phyloP scores from a whole-genome alignment of 164 flowering plant genomes.

The Litsea cubeba region DNA sequence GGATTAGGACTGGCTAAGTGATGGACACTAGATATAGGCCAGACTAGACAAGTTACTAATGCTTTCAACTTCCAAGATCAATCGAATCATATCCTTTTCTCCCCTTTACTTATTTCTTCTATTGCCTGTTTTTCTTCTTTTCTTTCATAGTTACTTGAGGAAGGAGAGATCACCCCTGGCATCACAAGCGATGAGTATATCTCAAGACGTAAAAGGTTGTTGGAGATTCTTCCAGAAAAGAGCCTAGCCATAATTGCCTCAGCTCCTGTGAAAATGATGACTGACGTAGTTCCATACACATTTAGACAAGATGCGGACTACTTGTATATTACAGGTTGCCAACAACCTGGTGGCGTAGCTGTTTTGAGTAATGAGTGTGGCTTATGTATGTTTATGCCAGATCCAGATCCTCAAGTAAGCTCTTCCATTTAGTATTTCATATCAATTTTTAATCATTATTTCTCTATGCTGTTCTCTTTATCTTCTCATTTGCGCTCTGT shows the following conservation, averaged over 20 bases:
- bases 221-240: constrained; percentile 78
- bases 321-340: constrained; percentile 84
- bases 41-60: not conserved
- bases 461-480: not conserved
- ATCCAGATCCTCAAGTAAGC: constrained; percentile 53
- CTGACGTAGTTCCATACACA: constrained; percentile 87
- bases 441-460: not conserved
- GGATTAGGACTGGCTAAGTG: not conserved
- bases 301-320: constrained; percentile 91
- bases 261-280: constrained; percentile 98
- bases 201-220: constrained; percentile 58
- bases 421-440: not conserved
- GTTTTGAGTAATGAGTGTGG: constrained; percentile 79
- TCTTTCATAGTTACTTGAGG: constrained; percentile 48
- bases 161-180: constrained; percentile 89
- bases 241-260: constrained; percentile 86
- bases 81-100: not conserved
- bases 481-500: not conserved
- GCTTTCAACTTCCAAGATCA: not conserved
- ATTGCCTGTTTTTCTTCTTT: not conserved
- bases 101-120: not conserved
- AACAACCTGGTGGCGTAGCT: constrained; percentile 95
- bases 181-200: constrained; percentile 64
- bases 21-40: not conserved
- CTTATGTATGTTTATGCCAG: constrained; percentile 99